Evolutionary conservation across 495 filamentous ascomycete species (phyloP), one percentile per base, ranked within the genome.

Genomic region (Trichocladium antarcticum): DNA sequence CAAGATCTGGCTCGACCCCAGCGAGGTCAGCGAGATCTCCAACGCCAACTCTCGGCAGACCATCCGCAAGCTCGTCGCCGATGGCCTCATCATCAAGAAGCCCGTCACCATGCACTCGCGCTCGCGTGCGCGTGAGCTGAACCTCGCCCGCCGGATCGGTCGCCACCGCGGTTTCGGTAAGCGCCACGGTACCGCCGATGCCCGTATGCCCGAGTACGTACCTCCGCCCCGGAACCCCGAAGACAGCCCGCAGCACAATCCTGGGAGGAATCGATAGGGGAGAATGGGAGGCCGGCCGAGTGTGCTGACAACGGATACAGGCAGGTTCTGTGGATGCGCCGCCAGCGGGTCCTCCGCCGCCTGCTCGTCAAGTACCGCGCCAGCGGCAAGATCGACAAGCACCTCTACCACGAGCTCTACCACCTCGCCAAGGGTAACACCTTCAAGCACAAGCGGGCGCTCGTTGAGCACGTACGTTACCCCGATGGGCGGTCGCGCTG

Each of bases 1-100:
- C 80, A 97, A 97, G 84, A 92, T 99, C 78, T 99, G 92, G 92
- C 89, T 99, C 70, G 92, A 99, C 77, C 92, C 92, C 72, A 97
- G 93, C 74, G 92, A 99, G 79, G 82, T 90, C 73, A 90, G 75
- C 80, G 92, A 99, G 73, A 97, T 99, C 79, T 89, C 85, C 75
- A 99, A 97, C 78, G 92, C 92, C 84, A 97, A 97, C 85, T 96
- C 89, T 62, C 93, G 92, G 68, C 89, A 97, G 78, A 96, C 90
- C 62, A 85, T 99, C 85, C 93, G 93, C 77, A 99, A 99, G 82
- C 89, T 99, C 76, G 86, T 96, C 73, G 77, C 82, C 75, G 92
- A 99, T 90, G 93, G 92, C 74, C 84, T 99, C 68, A 97, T 99
- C 82, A 99, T 99, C 82, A 85, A 85, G 76, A 99, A 99, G 79